These are phyloP conservation scores for Nidula microcarpa DNA, from an alignment of 768 basidiomycete species.

Conservation along the genomic window DNA sequence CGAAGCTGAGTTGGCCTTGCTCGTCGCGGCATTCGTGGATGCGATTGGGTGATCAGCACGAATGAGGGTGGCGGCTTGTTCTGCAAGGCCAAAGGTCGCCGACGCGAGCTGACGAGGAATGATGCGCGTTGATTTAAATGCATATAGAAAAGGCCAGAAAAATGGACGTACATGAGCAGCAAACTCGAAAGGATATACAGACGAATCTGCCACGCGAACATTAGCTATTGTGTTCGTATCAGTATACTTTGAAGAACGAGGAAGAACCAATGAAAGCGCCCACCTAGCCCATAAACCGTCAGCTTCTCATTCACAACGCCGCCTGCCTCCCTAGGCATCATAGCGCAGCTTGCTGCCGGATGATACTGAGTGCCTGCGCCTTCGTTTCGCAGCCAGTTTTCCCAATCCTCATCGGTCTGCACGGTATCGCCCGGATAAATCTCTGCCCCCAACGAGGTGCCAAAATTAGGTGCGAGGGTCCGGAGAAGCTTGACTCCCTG, in stretches of 20 bases:
- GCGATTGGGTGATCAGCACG: conserved; percentile 4
- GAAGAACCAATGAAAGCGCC: background rate
- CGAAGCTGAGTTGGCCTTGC: too few relatives aligned
- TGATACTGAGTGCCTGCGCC: conserved; percentile 54
- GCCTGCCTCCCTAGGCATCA: conserved; percentile 22
- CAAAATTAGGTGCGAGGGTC: conserved; percentile 48
- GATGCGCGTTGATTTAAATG: background rate
- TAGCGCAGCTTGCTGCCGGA: conserved; percentile 33
- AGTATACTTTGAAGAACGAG: background rate
- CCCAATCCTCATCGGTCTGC: conserved; percentile 51
- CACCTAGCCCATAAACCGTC: conserved; percentile 25
- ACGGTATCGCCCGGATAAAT: conserved; percentile 21
- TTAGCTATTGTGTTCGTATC: conserved; percentile 28
- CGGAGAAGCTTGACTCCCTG: conserved; percentile 62
- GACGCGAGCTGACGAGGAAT: conserved; percentile 17
- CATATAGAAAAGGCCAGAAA: background rate
- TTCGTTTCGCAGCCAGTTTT: conserved; percentile 41
- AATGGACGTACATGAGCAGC: conserved; percentile 22
- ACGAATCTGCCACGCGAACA: conserved; percentile 55
- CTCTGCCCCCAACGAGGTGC: conserved; percentile 28
- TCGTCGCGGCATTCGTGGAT: too few relatives aligned
- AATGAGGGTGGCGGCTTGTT: conserved; percentile 20
- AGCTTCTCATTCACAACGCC: conserved; percentile 25
- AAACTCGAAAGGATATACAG: conserved; percentile 48
- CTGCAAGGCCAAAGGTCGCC: conserved; percentile 22